Evolutionary conservation across 1,284 basidiomycete species (phyloP), one percentile per base, ranked within the genome.

Genomic region (Malassezia pachydermatis): DNA sequence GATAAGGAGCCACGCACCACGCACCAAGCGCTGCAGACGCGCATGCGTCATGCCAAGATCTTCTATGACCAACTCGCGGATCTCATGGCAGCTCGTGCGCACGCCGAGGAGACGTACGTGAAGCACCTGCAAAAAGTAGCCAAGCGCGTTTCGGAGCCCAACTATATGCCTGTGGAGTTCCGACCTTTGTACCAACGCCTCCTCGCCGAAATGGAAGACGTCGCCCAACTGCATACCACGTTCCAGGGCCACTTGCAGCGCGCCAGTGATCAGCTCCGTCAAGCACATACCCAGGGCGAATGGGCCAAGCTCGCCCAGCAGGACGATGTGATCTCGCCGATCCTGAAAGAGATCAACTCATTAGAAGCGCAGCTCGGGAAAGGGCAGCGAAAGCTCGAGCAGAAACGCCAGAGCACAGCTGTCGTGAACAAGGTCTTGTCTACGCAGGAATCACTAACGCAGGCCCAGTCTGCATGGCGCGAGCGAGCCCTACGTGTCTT

Each of bases 71-170:
- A 68, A 16, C 60, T 70, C 17, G 73, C 76, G 22, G 74, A 76
- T 44, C 73, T 77, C 50, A 76, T 74, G 65, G 73, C 73, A 29
- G 77, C 77, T 35, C 71, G 77, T 19, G 67, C 74, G 0, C 62
- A 62, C 3, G 73, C 76, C 34, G 77, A 79, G 50, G 66, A 73
- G 14, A 43, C 60, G 28, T 78, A 78, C 56, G 72, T 75, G n/a
- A 73, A 74, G 24, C 63, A 72, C 19, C 71, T 79, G 17, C 59
- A 72, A n/a, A 77, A 77, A 62, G 62, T 78, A 25, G 60, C 71
- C 1, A 62, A 65, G 45, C 70, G 45, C 63, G 73, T 62, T 20
- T 56, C 60, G 7, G 57, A 67, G 23, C 54, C 70, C 11, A 59
- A 65, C 0, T 39, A 60, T 29, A 60, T 72, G 33, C 59, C 69